Percentiles rank a stretch among this genome's conserved stretches.
Evolutionary conservation across 768 basidiomycete species (phyloP).

Genomic region (Lactarius vividus): DNA sequence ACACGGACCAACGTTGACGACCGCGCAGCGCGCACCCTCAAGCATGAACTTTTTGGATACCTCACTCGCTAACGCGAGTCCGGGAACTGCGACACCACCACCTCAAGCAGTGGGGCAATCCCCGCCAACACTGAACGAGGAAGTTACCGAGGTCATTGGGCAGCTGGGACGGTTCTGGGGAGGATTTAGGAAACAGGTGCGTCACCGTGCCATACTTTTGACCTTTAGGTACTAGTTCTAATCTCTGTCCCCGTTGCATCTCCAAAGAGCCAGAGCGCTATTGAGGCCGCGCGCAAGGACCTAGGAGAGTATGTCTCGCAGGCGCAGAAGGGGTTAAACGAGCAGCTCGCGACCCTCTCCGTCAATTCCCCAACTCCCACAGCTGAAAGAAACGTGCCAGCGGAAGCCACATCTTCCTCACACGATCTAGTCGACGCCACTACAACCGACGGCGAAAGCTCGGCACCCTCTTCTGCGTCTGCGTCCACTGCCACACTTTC

Average conservation of each 20-base stretch:
- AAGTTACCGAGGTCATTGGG: constrained; percentile 87
- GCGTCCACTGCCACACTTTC: constrained; percentile 20
- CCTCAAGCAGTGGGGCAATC: constrained; percentile 38
- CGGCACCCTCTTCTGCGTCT: constrained; percentile 29
- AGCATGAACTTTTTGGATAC: constrained; percentile 30
- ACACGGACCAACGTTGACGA: neutral
- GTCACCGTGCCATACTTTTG: constrained; percentile 26
- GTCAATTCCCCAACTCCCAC: neutral
- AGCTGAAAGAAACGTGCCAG: constrained; percentile 21
- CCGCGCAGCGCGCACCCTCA: neutral
- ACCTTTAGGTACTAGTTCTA: neutral
- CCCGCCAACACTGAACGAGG: constrained; percentile 70
- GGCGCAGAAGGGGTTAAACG: constrained; percentile 73
- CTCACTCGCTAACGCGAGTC: constrained; percentile 2
- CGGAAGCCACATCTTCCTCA: constrained; percentile 32
- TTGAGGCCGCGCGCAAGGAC: constrained; percentile 72
- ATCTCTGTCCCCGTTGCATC: neutral
- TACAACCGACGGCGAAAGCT: constrained; percentile 28
- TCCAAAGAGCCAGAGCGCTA: constrained; percentile 61
- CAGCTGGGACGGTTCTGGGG: constrained; percentile 88
- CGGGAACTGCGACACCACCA: constrained; percentile 23
- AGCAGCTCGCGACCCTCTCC: constrained; percentile 44
- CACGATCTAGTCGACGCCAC: constrained; percentile 23
- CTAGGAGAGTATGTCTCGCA: constrained; percentile 69
- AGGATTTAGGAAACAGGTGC: constrained; percentile 83